Base-by-base conservation (phyloP, 1,284 basidiomycete species). In the Malassezia dermatis region DNA sequence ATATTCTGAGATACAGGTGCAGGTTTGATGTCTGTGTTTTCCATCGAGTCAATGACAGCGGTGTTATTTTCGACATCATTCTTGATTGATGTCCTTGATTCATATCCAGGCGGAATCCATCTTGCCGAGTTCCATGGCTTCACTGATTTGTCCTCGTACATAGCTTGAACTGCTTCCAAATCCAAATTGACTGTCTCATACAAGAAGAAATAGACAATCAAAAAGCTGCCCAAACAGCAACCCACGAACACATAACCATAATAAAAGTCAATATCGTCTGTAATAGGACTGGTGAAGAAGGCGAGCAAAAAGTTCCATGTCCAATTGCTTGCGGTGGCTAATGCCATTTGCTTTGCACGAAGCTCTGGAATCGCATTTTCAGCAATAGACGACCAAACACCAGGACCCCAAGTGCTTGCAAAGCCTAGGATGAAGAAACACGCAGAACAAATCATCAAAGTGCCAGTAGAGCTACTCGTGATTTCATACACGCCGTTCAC, bases 371-470 rank as follows among this genome's bases (percentile, higher is more conserved):
- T 81, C 79, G 86, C 86, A 1, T 83, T 85, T 75, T 88, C 86
- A 3, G 68, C 65, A 48, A 72, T 61, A 52, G 67, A 62, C 37
- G 69, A 56, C 71, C 71, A 74, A 19, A 69, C 65, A 41, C 70
- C 71, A 1, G 71, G 71, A 1, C 69, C 71, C 84, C 84, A 87
- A 19, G 85, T 86, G 75, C 79, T 82, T 2, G 86, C 84, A 67
- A 83, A 88, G 12, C 84, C 85, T 28, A 84, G 73, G 67, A 88
- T 87, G 77, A 87, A 87, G 67, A 88, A 66, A 67, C 84, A 86
- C 0, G 85, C 83, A n/a, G 81, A 79, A 60, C 85, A 81, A 62
- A 88, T 86, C 81, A 87, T 84, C 21, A 86, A 62, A 63, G 79
- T 80, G 28, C 83, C 84, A 42, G 82, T 81, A 13, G 64, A 67